These are phyloP conservation scores for Juglanconis sp. DNA, from an alignment of 2,329 filamentous ascomycete species.

Conservation along the genomic window DNA sequence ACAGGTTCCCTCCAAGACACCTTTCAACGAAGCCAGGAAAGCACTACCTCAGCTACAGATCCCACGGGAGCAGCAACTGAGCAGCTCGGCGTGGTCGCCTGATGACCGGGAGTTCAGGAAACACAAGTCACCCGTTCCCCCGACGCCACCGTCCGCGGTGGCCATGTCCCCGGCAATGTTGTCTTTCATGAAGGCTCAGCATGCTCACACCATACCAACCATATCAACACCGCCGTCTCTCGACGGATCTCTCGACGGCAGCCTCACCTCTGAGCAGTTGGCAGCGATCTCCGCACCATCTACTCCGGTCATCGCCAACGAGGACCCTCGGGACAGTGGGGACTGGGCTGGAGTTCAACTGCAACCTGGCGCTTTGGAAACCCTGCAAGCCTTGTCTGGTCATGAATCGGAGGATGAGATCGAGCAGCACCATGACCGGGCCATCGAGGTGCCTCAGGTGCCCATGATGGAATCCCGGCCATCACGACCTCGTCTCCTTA, in stretches of 20 bases:
- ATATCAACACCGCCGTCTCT: constrained; percentile 81
- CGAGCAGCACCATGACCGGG: constrained; percentile 57
- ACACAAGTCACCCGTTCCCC: constrained; percentile 55
- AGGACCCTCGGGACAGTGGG: constrained; percentile 51
- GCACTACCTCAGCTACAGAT: constrained; percentile 52
- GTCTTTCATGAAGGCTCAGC: constrained; percentile 64
- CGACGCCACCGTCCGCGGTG: constrained; percentile 64
- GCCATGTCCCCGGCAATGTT: constrained; percentile 74
- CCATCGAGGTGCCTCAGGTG: constrained; percentile 47
- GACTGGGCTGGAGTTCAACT: constrained; percentile 73
- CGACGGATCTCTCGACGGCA: constrained; percentile 88
- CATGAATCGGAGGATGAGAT: constrained; percentile 51
- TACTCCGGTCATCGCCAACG: constrained; percentile 68
- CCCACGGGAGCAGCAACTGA: constrained; percentile 28
- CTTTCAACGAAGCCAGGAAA: constrained; percentile 32
- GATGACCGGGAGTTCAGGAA: constrained; percentile 36
- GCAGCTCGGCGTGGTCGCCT: constrained; percentile 8
- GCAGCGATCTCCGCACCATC: constrained; percentile 79
- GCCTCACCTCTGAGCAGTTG: constrained; percentile 82
- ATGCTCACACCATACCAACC: constrained; percentile 64
- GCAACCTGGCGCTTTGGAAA: constrained; percentile 76
- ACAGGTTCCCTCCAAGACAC: constrained; percentile 18
- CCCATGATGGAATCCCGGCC: constrained; percentile 52
- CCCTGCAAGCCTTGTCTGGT: constrained; percentile 69
- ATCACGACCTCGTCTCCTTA: constrained; percentile 48